Conservation (phyloP, 768 basidiomycete genomes). For the Chalciporus pseudorubinellus region DNA sequence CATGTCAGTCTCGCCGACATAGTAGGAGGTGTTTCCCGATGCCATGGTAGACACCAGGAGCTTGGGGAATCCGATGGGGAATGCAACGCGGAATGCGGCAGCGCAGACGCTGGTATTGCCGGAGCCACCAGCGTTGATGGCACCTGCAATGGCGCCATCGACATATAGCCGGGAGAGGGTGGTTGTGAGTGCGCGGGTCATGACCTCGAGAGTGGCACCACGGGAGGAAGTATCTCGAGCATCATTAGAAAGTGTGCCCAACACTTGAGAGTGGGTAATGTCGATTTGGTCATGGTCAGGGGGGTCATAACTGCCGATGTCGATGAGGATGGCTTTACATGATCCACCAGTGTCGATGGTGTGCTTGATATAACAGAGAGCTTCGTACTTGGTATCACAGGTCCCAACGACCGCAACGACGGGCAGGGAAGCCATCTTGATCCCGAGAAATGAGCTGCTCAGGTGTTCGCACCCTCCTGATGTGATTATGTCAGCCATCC, state of each 20-base stretch:
- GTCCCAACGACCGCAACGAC: constrained; percentile 27
- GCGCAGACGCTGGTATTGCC: constrained; percentile 26
- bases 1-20: constrained; percentile 33
- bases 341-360: constrained; percentile 7
- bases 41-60: constrained; percentile 33
- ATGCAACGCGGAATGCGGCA: constrained; percentile 18
- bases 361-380: constrained; percentile 22
- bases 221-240: constrained; percentile 8
- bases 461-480: neutral
- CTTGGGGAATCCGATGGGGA: constrained; percentile 32
- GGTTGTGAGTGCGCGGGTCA: constrained; percentile 19
- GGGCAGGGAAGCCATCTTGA: constrained; percentile 7
- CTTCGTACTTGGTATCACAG: constrained; percentile 28
- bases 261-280: constrained; percentile 20
- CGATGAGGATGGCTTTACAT: constrained; percentile 29
- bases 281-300: constrained; percentile 16
- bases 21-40: constrained; percentile 22
- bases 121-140: constrained; percentile 24
- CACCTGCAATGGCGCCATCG: constrained; percentile 17
- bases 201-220: constrained; percentile 9
- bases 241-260: constrained; percentile 5
- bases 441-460: neutral
- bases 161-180: constrained; percentile 15
- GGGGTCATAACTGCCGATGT: constrained; percentile 20
- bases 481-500: constrained; percentile 20